phyloP scores from a whole-genome alignment of 1,139 yeast genomes.

The Eremothecium coryli region DNA sequence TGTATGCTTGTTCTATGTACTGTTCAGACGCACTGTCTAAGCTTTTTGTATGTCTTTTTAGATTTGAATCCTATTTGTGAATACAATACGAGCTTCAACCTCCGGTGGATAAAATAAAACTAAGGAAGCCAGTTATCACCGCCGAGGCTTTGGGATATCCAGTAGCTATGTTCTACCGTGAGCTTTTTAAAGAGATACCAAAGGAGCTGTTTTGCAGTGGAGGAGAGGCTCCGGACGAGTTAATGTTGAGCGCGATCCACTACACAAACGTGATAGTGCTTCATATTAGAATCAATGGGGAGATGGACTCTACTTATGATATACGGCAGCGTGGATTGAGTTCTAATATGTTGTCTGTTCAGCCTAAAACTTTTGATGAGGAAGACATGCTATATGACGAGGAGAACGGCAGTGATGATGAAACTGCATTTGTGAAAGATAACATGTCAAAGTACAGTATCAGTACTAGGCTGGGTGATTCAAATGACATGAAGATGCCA shows the following conservation, averaged over 20 bases:
- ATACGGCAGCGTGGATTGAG: slow-evolving; percentile 22
- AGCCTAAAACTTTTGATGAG: slow-evolving; percentile 3
- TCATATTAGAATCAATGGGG: slow-evolving; percentile 33
- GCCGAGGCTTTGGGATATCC: no score
- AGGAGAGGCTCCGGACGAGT: slow-evolving; percentile 2
- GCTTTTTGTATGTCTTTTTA: no score
- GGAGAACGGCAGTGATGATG: slow-evolving; percentile 16
- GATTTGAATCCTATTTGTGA: no score
- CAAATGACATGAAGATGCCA: slow-evolving; percentile 26
- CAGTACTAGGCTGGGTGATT: slow-evolving; percentile 24
- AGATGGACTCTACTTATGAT: slow-evolving; percentile 35
- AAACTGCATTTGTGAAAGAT: slow-evolving; percentile 16
- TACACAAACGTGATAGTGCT: slow-evolving; percentile 29
- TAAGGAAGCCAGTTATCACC: no score
- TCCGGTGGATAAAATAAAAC: no score
- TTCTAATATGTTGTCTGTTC: slow-evolving; percentile 13
- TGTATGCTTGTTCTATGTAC: no score
- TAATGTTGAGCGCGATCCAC: slow-evolving; percentile 17
- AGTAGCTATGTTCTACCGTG: slow-evolving; percentile 15
- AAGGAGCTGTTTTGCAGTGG: slow-evolving; percentile 7
- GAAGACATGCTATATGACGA: slow-evolving; percentile 8
- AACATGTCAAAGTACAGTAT: slow-evolving; percentile 24
- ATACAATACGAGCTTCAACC: no score
- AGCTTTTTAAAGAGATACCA: slow-evolving; percentile 9
- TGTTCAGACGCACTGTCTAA: no score